These are phyloP conservation scores for Paecilomyces formosus DNA, from an alignment of 2,329 filamentous ascomycete species.

Conservation along the genomic window DNA sequence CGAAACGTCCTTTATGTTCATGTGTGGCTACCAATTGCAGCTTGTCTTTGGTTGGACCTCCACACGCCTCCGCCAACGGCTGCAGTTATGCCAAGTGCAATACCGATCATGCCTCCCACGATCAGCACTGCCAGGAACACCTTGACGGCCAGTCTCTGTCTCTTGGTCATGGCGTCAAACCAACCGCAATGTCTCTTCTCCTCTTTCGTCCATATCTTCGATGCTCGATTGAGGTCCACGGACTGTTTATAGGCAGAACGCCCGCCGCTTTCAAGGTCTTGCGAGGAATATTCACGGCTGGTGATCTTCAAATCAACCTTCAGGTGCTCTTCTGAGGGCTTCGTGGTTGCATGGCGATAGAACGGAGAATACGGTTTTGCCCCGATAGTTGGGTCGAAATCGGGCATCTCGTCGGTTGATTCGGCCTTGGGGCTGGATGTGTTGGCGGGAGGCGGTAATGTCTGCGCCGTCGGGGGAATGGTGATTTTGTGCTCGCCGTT, in stretches of 20 bases:
- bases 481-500: not conserved
- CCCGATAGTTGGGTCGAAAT: constrained; percentile 32
- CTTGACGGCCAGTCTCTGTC: constrained; percentile 33
- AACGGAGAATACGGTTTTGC: constrained; percentile 38
- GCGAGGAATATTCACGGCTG: constrained; percentile 8
- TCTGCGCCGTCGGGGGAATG: not conserved
- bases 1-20: not conserved
- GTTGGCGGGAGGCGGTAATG: not conserved
- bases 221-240: constrained; percentile 12
- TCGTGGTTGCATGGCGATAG: constrained; percentile 32
- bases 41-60: constrained; percentile 26
- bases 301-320: constrained; percentile 8
- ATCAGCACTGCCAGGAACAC: constrained; percentile 33
- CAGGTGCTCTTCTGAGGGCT: constrained; percentile 19
- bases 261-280: constrained; percentile 26
- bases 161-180: constrained; percentile 24
- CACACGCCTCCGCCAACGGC: constrained; percentile 39
- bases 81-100: constrained; percentile 38
- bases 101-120: constrained; percentile 36
- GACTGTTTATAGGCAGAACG: constrained; percentile 10
- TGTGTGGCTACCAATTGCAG: constrained; percentile 14
- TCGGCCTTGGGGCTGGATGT: not conserved
- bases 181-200: constrained; percentile 28
- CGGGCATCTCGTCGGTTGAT: constrained; percentile 5
- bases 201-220: constrained; percentile 27